Percentiles rank a stretch among this genome's conserved stretches.
phyloP scores from a whole-genome alignment of 768 basidiomycete species.

The Mycena floridula region DNA sequence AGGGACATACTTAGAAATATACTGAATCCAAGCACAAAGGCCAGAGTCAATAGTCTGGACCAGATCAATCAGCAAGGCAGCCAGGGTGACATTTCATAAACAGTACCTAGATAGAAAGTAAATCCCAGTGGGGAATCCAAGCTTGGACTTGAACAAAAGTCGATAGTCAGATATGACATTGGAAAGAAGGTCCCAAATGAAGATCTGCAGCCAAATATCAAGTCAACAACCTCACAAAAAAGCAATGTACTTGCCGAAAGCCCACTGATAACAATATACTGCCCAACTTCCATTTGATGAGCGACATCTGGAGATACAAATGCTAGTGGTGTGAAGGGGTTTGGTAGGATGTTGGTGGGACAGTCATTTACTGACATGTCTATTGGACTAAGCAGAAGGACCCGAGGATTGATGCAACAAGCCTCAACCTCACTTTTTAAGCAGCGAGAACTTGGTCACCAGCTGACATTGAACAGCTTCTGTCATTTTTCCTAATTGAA shows the following conservation, averaged over 20 bases:
- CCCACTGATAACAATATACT: constrained; percentile 16
- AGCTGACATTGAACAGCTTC: too few species aligned
- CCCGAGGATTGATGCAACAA: too few species aligned
- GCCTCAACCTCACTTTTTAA: too few species aligned
- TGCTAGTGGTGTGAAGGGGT: constrained; percentile 25
- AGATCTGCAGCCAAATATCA: constrained; percentile 7
- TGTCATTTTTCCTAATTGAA: too few species aligned
- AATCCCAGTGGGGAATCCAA: constrained; percentile 13
- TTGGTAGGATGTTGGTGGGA: constrained; percentile 14
- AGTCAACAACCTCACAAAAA: too few species aligned
- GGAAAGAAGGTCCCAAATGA: constrained; percentile 22
- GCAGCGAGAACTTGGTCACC: too few species aligned
- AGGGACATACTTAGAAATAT: constrained; percentile 15
- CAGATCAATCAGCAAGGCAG: neutral
- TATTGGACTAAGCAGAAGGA: constrained; percentile 6
- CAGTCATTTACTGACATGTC: constrained; percentile 21
- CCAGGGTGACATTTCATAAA: neutral
- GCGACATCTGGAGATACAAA: constrained; percentile 21
- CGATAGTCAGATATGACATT: constrained; percentile 16
- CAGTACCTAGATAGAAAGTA: constrained; percentile 17
- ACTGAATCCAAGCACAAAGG: constrained; percentile 7
- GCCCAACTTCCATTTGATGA: constrained; percentile 18
- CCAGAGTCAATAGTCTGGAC: constrained; percentile 10
- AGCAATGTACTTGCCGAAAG: neutral
- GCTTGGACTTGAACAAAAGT: constrained; percentile 12